Percentiles rank a stretch among this genome's conserved stretches.
These are phyloP conservation scores for Chaetomiaceae sp. DNA, from an alignment of 2,329 filamentous ascomycete species.

Conservation along the genomic window DNA sequence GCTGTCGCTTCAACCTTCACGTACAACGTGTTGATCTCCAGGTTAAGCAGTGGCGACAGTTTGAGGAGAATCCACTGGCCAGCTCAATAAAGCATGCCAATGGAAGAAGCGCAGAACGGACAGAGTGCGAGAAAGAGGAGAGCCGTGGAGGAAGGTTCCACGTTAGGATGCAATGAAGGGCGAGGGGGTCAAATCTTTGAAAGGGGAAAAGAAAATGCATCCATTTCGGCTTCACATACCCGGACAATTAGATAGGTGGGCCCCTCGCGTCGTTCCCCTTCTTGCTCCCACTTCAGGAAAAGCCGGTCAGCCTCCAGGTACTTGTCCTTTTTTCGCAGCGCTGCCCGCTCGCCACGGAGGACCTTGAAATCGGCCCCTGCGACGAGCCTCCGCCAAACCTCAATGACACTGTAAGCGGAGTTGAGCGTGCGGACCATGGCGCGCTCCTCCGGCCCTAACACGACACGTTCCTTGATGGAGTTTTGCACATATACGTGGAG, in stretches of 20 bases:
- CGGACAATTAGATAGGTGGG: too few species aligned
- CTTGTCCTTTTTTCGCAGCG: neutral
- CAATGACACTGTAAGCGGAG: conserved; percentile 7
- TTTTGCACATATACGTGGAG: neutral
- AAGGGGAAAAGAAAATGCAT: too few species aligned
- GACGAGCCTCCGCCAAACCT: conserved; percentile 7
- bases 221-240: too few species aligned
- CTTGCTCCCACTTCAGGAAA: too few species aligned
- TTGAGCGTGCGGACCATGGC: conserved; percentile 2
- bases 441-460: conserved; percentile 4
- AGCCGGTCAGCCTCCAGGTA: neutral
- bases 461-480: conserved; percentile 6
- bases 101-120: neutral
- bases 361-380: conserved; percentile 6
- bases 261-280: too few species aligned
- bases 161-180: too few species aligned
- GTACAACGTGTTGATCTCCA: conserved; percentile 2
- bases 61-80: conserved; percentile 8
- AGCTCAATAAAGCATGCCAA: conserved; percentile 7
- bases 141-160: neutral
- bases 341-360: neutral
- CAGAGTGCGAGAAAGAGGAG: neutral
- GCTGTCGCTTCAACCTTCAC: conserved; percentile 7
- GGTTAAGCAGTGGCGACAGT: neutral
- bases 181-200: too few species aligned